A percentile compares a stretch with the other conserved stretches of the same genome.
Conservation (phyloP, 495 filamentous ascomycete species). For the Hypoxylon fragiforme region DNA sequence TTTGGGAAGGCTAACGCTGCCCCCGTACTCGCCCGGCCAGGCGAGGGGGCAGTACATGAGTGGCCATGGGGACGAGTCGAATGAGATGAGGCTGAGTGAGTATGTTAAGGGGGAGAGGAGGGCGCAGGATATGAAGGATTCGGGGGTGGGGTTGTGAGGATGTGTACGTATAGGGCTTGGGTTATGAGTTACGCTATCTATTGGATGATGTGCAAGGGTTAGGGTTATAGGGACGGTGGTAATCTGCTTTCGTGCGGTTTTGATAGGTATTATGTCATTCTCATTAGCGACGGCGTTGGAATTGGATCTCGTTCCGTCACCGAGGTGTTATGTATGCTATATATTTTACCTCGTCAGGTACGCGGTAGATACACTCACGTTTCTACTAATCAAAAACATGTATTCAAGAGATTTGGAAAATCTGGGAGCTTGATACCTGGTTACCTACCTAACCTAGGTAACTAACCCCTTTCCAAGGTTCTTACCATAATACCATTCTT, state of each 20-base stretch:
- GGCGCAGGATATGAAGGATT: conserved; percentile 45
- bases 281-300: conserved; percentile 25
- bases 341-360: background rate
- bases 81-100: conserved; percentile 44
- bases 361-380: background rate
- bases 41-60: conserved; percentile 36
- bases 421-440: too few relatives aligned
- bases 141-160: conserved; percentile 20
- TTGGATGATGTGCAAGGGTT: too few relatives aligned
- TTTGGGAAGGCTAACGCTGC: conserved; percentile 23
- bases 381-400: background rate
- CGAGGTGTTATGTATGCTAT: background rate
- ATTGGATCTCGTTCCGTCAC: conserved; percentile 1
- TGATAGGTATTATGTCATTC: conserved; percentile 2
- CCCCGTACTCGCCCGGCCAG: conserved; percentile 28
- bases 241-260: too few relatives aligned
- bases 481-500: too few relatives aligned
- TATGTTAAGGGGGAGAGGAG: conserved; percentile 46
- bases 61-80: conserved; percentile 41
- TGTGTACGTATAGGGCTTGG: too few relatives aligned
- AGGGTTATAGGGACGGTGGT: too few relatives aligned
- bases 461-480: too few relatives aligned
- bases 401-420: too few relatives aligned
- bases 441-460: too few relatives aligned
- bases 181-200: too few relatives aligned